A percentile compares a stretch with the other conserved stretches of the same genome.
Conservation (phyloP, 2,329 filamentous ascomycete genomes). For the Escovopsis sp. region DNA sequence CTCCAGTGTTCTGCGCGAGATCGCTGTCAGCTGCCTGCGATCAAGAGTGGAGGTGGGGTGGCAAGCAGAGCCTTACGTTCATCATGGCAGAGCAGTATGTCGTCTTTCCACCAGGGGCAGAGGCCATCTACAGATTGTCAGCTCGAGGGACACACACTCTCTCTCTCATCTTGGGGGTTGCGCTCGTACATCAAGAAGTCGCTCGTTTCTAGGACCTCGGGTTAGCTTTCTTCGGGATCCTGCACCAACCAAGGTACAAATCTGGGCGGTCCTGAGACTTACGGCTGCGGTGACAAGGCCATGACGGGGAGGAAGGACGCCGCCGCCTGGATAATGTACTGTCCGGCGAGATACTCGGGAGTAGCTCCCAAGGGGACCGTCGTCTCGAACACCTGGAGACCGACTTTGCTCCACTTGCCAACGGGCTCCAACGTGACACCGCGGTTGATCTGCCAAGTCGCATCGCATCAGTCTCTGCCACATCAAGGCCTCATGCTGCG, state of each 20-base stretch:
- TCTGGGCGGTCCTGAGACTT: neutral
- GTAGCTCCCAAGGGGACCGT: slow-evolving; percentile 78
- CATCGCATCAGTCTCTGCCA: neutral
- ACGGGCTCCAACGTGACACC: slow-evolving; percentile 93
- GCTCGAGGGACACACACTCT: neutral
- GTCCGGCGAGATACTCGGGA: slow-evolving; percentile 89
- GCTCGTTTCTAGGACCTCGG: slow-evolving; percentile 48
- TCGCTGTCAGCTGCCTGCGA: neutral
- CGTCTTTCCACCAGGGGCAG: slow-evolving; percentile 15
- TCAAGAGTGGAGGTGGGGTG: slow-evolving; percentile 37
- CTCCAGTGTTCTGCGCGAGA: slow-evolving; percentile 74
- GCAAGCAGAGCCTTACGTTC: slow-evolving; percentile 48
- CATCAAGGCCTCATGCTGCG: neutral
- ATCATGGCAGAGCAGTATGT: slow-evolving; percentile 52
- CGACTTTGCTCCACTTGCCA: slow-evolving; percentile 97
- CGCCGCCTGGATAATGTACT: slow-evolving; percentile 95
- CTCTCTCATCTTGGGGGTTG: too few relatives aligned
- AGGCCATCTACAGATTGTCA: slow-evolving; percentile 10
- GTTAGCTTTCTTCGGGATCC: neutral
- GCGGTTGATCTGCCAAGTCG: slow-evolving; percentile 54
- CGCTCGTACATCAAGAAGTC: slow-evolving; percentile 54
- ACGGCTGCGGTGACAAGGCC: slow-evolving; percentile 76
- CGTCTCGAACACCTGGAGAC: slow-evolving; percentile 89
- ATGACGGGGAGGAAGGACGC: slow-evolving; percentile 96
- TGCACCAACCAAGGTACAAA: neutral